Evolutionary conservation across 805 yeast genomes (phyloP).

Genomic region (Saccharomycopsis fodiens): DNA sequence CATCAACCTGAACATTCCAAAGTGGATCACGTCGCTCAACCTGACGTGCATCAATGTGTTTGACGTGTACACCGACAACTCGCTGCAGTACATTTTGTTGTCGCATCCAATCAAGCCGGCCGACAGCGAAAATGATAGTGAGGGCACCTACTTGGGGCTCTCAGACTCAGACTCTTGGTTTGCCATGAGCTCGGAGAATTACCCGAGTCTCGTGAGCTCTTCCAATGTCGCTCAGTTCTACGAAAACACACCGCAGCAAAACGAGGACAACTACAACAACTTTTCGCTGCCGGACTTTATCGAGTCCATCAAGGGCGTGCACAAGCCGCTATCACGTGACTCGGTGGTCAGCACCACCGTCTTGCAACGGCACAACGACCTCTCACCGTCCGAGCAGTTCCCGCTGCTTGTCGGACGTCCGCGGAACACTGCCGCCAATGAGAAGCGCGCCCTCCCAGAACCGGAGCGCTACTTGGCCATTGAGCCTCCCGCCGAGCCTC

Average conservation of each 20-base stretch:
- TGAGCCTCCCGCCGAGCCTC: slow-evolving; percentile 16
- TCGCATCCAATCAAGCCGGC: slow-evolving; percentile 57
- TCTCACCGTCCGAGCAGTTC: slow-evolving; percentile 1
- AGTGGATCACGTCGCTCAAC: slow-evolving; percentile 73
- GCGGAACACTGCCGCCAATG: slow-evolving; percentile 21
- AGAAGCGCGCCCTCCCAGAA: slow-evolving; percentile 1
- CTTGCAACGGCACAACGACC: not conserved
- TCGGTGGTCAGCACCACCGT: slow-evolving; percentile 4
- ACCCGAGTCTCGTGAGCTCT: slow-evolving; percentile 73
- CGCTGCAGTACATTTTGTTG: slow-evolving; percentile 39
- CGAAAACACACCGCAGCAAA: slow-evolving; percentile 15
- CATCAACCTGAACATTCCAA: slow-evolving; percentile 56
- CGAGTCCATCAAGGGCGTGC: slow-evolving; percentile 45
- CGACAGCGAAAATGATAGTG: slow-evolving; percentile 21
- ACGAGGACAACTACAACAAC: not conserved
- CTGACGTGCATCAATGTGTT: slow-evolving; percentile 69
- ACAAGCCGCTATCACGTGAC: slow-evolving; percentile 27
- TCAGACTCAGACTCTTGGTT: slow-evolving; percentile 65
- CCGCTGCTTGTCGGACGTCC: slow-evolving; percentile 16
- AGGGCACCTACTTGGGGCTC: slow-evolving; percentile 59
- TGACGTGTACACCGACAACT: slow-evolving; percentile 46
- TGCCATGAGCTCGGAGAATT: slow-evolving; percentile 71
- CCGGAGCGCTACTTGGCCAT: not conserved
- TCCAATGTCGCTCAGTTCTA: slow-evolving; percentile 72
- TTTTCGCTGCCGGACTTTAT: slow-evolving; percentile 27